Evolutionary conservation across 1,139 yeast genomes (phyloP).

Genomic region (Saccharomyces hybrid): DNA sequence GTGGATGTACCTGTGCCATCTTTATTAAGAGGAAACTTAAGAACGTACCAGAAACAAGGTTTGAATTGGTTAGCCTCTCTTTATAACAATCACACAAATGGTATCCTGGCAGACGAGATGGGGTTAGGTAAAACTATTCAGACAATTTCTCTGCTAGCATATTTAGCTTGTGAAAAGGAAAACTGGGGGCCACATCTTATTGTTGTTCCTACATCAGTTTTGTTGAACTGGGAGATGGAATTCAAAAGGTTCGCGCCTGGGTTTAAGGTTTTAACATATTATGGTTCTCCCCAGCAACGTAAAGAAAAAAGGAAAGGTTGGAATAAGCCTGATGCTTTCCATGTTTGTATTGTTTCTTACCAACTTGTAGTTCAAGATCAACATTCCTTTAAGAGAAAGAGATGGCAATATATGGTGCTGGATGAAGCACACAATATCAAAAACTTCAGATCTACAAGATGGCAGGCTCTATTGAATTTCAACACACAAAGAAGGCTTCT

Average conservation of each 20-base stretch:
- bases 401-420: slow-evolving; percentile 92
- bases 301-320: slow-evolving; percentile 95
- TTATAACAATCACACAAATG: slow-evolving; percentile 87
- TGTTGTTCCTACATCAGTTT: slow-evolving; percentile 96
- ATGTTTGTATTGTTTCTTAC: slow-evolving; percentile 93
- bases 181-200: slow-evolving; percentile 98
- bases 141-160: slow-evolving; percentile 79
- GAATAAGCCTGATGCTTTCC: slow-evolving; percentile 95
- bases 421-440: slow-evolving; percentile 99
- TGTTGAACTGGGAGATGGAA: slow-evolving; percentile 99
- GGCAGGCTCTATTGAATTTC: slow-evolving; percentile 93
- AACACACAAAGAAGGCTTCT: slow-evolving; percentile 82
- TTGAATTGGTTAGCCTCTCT: slow-evolving; percentile 94
- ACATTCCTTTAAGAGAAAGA: slow-evolving; percentile 82
- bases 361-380: slow-evolving; percentile 96
- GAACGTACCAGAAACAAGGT: slow-evolving; percentile 94
- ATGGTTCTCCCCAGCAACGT: slow-evolving; percentile 97
- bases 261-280: slow-evolving; percentile 87
- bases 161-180: slow-evolving; percentile 87
- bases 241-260: slow-evolving; percentile 98
- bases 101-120: slow-evolving; percentile 98
- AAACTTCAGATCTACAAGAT: slow-evolving; percentile 89
- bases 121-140: slow-evolving; percentile 97
- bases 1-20: slow-evolving; percentile 70
- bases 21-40: slow-evolving; percentile 68